Percentiles rank a stretch among this genome's conserved stretches.
These are phyloP conservation scores for Fagopyrum homotropicum DNA, from an alignment of 148 eudicot genomes.

Conservation along the genomic window DNA sequence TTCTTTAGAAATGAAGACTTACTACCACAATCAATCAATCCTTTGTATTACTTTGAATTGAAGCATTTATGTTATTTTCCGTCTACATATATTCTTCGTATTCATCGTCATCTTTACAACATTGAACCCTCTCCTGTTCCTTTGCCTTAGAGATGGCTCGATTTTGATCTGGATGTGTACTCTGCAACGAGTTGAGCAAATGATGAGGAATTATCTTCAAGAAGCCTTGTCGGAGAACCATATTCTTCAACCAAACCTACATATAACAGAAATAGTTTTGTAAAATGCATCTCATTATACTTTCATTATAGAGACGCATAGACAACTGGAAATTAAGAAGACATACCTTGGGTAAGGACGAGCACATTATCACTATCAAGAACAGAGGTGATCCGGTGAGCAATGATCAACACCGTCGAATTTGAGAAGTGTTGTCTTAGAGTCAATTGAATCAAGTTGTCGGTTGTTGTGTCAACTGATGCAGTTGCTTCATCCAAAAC, in stretches of 20 bases:
- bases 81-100: too few relatives aligned
- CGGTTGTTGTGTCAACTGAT: conserved; percentile 44
- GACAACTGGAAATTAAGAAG: not conserved
- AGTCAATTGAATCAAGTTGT: conserved; percentile 35
- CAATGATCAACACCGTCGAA: conserved; percentile 34
- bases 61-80: too few relatives aligned
- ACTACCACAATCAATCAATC: too few relatives aligned
- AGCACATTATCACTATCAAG: conserved; percentile 73
- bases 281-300: not conserved
- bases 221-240: conserved; percentile 54
- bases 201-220: conserved; percentile 48
- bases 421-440: conserved; percentile 29
- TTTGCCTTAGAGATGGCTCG: conserved; percentile 1
- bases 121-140: not conserved
- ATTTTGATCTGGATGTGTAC: conserved; percentile 27
- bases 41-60: too few relatives aligned
- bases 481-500: conserved; percentile 46
- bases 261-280: not conserved
- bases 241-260: conserved; percentile 42
- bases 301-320: not conserved
- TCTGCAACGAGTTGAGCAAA: conserved; percentile 78
- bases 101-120: too few relatives aligned
- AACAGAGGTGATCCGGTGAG: conserved; percentile 46
- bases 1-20: too few relatives aligned
- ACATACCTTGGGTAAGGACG: conserved; percentile 26